Evolutionary conservation across 2,329 filamentous ascomycete genomes (phyloP), one percentile per base, ranked within the genome.

Genomic region (Cladosporium sp.): DNA sequence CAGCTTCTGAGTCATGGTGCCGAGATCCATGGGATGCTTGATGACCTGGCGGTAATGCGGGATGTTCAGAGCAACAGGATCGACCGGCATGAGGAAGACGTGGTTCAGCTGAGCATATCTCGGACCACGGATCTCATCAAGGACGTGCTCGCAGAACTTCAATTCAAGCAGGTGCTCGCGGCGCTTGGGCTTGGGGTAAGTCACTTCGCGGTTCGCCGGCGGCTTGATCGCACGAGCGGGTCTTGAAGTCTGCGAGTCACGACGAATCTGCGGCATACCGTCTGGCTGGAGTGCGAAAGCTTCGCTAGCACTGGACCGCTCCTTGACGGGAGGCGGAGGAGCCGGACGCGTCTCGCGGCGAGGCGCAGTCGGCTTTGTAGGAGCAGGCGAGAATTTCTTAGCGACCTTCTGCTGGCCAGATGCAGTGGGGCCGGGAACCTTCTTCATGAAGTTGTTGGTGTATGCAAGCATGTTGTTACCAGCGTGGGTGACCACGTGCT

Each of bases 11-110:
- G 81, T 77, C 65, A 95, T 86, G n/a, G 89, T 95, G 13, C 80
- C 77, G 46, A 96, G 77, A 68, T 98, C 92, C 92, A 97, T 98
- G 0, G 93, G 93, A 67, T 91, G 89, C 76, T 95, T 97, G 73
- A 98, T 90, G 56, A 97, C 77, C 63, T 86, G 89, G 68, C 93
- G 89, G 68, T 98, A 98, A 19, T 86, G 85, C 0, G 93, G 93
- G 55, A 97, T 96, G 67, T 92, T 90, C 50, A 97, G 75, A 0
- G 91, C 92, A 34, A 97, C 91, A 0, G 93, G 90, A 66, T 98
- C 93, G 16, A 98, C 93, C 0, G 93, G 87, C 7, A 80, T 74
- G 62, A 89, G 74, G 73, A 98, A 98, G 54, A 87, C 85, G 52
- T 79, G 78, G 41, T 89, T 89, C 59, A 85, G 74, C 2, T 72